A percentile compares a stretch with the other conserved stretches of the same genome.
These are phyloP conservation scores for Clarireedia monteithiana DNA, from an alignment of 2,329 filamentous ascomycete genomes.

Conservation along the genomic window DNA sequence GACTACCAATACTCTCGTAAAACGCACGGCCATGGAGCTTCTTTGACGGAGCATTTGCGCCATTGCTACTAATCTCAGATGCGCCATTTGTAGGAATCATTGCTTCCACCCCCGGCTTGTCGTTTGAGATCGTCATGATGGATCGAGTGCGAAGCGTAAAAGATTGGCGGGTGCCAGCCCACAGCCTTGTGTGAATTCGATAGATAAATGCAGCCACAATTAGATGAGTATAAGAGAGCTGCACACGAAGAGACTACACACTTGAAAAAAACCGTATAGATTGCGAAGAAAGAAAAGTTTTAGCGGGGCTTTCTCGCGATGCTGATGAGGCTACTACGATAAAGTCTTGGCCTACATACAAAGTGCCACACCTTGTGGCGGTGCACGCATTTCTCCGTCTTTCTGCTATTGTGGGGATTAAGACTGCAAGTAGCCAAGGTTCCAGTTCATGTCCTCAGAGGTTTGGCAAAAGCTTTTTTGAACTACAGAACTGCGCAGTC, in stretches of 20 bases:
- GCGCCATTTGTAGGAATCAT: background rate
- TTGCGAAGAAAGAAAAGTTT: background rate
- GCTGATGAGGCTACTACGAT: too few relatives aligned
- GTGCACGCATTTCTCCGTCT: too few relatives aligned
- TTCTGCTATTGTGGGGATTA: too few relatives aligned
- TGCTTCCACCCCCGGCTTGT: conserved; percentile 10
- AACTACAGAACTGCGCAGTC: too few relatives aligned
- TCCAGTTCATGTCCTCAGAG: too few relatives aligned
- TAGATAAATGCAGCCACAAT: conserved; percentile 19
- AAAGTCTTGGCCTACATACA: too few relatives aligned
- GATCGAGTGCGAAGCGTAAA: conserved; percentile 6
- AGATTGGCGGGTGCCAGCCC: conserved; percentile 26
- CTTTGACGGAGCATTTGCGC: conserved; percentile 3
- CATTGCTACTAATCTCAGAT: conserved; percentile 3
- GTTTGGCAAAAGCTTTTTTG: too few relatives aligned
- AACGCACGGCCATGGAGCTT: conserved; percentile 83
- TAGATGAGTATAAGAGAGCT: background rate
- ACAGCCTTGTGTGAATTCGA: conserved; percentile 15
- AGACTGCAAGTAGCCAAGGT: too few relatives aligned
- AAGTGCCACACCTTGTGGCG: too few relatives aligned
- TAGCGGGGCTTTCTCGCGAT: background rate
- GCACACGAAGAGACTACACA: background rate
- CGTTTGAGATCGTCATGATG: conserved; percentile 16
- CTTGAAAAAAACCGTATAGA: background rate
- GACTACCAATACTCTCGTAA: conserved; percentile 89